Conservation (phyloP, 163 green algal genomes). For the Chloroidium sp. region DNA sequence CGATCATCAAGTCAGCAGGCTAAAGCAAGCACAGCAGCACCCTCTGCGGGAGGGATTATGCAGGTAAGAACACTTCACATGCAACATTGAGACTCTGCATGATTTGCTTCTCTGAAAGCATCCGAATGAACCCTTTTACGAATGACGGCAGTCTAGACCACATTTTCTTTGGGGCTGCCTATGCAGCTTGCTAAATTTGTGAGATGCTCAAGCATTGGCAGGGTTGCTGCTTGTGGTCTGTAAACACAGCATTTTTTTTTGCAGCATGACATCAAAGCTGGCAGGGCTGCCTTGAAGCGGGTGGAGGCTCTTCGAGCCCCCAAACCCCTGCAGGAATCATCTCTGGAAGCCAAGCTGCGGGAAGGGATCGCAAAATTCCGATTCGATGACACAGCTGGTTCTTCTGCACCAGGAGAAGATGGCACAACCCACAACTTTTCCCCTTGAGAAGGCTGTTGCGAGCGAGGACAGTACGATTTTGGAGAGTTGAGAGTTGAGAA, state of each 20-base stretch:
- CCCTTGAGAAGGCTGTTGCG: not conserved
- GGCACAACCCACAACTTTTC: not conserved
- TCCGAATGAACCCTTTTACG: not conserved
- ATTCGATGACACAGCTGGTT: conserved; percentile 19
- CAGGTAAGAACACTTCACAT: no score
- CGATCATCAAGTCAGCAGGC: no score
- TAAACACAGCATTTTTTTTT: conserved; percentile 12
- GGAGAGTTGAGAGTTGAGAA: no score
- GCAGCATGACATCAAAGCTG: conserved; percentile 26
- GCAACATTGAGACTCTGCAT: not conserved
- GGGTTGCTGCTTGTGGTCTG: not conserved
- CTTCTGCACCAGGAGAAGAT: not conserved
- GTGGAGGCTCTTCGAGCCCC: conserved; percentile 11
- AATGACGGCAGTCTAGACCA: not conserved
- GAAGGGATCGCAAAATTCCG: conserved; percentile 32
- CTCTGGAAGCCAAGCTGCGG: conserved; percentile 30
- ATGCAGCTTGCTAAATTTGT: not conserved
- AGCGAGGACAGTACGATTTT: no score
- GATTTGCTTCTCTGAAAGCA: conserved; percentile 15
- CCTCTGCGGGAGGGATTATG: no score
- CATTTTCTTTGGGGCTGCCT: not conserved
- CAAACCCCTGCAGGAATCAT: not conserved
- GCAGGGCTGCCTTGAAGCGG: conserved; percentile 22
- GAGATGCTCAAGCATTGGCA: no score
- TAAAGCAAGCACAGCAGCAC: no score